Conservation (phyloP, 192 early-diverging fungal species). For the Linnemannia schmuckeri region DNA sequence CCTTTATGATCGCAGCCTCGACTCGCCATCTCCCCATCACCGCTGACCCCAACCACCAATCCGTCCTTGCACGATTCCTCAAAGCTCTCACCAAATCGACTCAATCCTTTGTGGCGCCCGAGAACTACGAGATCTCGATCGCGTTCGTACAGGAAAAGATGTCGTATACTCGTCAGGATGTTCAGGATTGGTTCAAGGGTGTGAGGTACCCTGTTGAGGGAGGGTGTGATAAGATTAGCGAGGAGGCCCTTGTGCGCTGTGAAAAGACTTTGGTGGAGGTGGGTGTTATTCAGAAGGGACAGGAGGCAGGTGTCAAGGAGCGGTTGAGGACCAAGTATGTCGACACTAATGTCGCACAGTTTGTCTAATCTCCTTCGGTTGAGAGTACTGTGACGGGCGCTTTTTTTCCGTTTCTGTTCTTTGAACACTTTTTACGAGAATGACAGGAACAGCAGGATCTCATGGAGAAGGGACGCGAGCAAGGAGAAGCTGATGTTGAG, state of each 20-base stretch:
- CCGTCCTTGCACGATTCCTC: constrained; percentile 56
- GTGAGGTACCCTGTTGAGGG: constrained; percentile 63
- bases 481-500: too few relatives aligned
- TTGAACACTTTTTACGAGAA: too few relatives aligned
- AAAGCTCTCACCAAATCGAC: constrained; percentile 57
- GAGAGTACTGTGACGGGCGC: background rate
- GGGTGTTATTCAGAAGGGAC: constrained; percentile 60
- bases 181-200: constrained; percentile 74
- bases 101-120: constrained; percentile 56
- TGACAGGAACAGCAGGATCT: background rate
- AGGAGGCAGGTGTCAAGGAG: constrained; percentile 33
- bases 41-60: constrained; percentile 16
- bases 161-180: constrained; percentile 68
- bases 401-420: background rate
- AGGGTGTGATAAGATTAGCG: constrained; percentile 57
- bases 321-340: constrained; percentile 33
- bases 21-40: constrained; percentile 49
- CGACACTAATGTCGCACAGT: constrained; percentile 18
- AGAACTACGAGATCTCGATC: constrained; percentile 61
- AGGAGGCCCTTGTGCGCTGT: constrained; percentile 61
- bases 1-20: constrained; percentile 85
- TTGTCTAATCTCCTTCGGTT: background rate
- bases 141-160: constrained; percentile 64
- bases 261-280: constrained; percentile 67
- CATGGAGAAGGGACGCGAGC: too few relatives aligned